Percentiles rank a stretch among this genome's conserved stretches.
Conservation (phyloP, 306 rosid genomes). For the Quercus cerris region DNA sequence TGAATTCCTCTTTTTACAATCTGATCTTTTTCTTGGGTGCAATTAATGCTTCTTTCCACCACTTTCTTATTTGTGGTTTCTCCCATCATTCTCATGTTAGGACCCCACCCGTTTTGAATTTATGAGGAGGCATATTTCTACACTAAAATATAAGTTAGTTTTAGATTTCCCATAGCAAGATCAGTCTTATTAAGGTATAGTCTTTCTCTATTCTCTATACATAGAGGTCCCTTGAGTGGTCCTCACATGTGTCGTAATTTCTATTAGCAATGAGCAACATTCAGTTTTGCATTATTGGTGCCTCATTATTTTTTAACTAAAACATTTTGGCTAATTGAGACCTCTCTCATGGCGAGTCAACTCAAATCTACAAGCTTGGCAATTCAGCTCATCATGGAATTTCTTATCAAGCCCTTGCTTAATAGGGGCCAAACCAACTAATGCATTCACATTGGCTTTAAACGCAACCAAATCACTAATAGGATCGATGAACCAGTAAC, state of each 20-base stretch:
- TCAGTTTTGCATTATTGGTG: background rate
- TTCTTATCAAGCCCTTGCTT: background rate
- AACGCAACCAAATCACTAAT: background rate
- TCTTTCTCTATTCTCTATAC: background rate
- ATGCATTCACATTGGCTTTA: background rate
- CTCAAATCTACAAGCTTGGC: background rate
- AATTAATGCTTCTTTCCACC: background rate
- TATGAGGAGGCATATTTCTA: background rate
- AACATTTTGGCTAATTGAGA: background rate
- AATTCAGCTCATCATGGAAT: background rate
- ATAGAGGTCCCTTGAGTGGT: background rate
- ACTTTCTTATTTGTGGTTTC: background rate
- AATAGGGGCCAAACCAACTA: background rate
- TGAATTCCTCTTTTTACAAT: background rate
- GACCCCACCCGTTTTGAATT: background rate
- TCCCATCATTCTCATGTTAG: background rate
- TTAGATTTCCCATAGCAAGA: background rate
- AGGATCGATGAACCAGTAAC: too few species aligned
- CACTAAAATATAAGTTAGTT: background rate
- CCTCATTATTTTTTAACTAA: background rate
- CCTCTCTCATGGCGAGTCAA: background rate
- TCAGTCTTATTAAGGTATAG: background rate
- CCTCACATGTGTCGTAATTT: background rate
- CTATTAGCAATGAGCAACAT: background rate
- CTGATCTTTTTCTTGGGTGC: background rate